These are phyloP conservation scores for Penicillium sp. DNA, from an alignment of 2,329 filamentous ascomycete genomes.

Conservation along the genomic window DNA sequence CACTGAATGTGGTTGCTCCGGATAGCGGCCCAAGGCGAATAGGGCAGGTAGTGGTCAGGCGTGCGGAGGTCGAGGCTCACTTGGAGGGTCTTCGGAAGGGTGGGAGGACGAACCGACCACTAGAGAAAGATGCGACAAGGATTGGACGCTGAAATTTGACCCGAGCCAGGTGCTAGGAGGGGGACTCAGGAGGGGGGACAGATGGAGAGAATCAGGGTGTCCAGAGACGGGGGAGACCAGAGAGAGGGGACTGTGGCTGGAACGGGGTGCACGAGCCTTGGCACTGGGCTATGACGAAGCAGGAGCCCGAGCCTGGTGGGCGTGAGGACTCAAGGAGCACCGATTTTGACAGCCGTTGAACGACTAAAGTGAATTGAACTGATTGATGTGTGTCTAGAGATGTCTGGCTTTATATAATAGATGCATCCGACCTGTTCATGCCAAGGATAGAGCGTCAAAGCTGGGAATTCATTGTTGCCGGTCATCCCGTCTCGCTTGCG, in stretches of 20 bases:
- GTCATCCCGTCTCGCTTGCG: conserved; percentile 4
- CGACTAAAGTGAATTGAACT: not conserved
- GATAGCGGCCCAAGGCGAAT: conserved; percentile 25
- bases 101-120: conserved; percentile 18
- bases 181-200: conserved; percentile 12
- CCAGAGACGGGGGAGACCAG: conserved; percentile 19
- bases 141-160: not conserved
- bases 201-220: conserved; percentile 16
- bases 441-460: not conserved
- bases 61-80: conserved; percentile 13
- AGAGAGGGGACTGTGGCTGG: conserved; percentile 31
- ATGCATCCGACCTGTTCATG: not conserved
- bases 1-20: conserved; percentile 19
- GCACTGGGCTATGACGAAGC: conserved; percentile 36
- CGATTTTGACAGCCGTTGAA: not conserved
- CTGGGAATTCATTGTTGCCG: conserved; percentile 1
- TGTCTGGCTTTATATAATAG: not conserved
- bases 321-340: not conserved
- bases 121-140: conserved; percentile 5
- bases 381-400: not conserved
- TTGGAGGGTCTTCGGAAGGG: conserved; percentile 6
- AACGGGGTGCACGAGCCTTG: conserved; percentile 31
- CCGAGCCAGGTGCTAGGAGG: conserved; percentile 7
- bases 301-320: not conserved
- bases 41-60: conserved; percentile 11